phyloP scores from a whole-genome alignment of 768 basidiomycete genomes.

The Macrocybe gigantea region DNA sequence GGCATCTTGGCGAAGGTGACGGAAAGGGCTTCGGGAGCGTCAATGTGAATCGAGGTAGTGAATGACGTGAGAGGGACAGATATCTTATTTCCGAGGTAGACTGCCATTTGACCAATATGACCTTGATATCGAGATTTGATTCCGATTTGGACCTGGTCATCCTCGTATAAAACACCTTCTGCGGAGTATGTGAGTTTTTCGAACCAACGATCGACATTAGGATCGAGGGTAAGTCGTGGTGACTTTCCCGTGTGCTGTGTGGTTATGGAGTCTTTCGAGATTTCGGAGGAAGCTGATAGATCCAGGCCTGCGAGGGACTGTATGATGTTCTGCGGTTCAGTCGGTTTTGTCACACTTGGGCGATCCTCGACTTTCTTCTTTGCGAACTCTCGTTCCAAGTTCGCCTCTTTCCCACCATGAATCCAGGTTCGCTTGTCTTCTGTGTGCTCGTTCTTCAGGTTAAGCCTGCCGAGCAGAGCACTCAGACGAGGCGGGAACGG shows the following conservation, averaged over 20 bases:
- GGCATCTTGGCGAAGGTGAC: slow-evolving; percentile 90
- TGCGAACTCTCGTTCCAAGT: slow-evolving; percentile 65
- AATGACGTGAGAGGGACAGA: slow-evolving; percentile 86
- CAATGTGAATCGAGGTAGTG: slow-evolving; percentile 72
- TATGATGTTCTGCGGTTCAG: slow-evolving; percentile 49
- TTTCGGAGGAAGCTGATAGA: slow-evolving; percentile 30
- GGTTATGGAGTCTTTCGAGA: slow-evolving; percentile 9
- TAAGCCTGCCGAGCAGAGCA: slow-evolving; percentile 78
- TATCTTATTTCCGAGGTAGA: slow-evolving; percentile 96
- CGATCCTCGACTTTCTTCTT: slow-evolving; percentile 43
- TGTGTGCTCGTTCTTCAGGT: slow-evolving; percentile 87
- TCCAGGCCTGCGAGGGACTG: slow-evolving; percentile 82
- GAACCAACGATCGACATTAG: slow-evolving; percentile 87
- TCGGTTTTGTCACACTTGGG: not conserved
- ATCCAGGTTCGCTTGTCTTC: slow-evolving; percentile 95
- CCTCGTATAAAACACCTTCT: slow-evolving; percentile 94
- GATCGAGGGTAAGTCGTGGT: slow-evolving; percentile 56
- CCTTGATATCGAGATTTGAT: slow-evolving; percentile 96
- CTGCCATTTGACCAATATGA: slow-evolving; percentile 86
- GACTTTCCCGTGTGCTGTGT: slow-evolving; percentile 16
- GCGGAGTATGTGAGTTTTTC: slow-evolving; percentile 71
- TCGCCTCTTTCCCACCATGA: slow-evolving; percentile 91
- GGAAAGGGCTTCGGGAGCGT: slow-evolving; percentile 70
- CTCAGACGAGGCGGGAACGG: slow-evolving; percentile 96
- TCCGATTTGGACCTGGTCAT: slow-evolving; percentile 92